Base-by-base conservation (phyloP, 176 grass and related monocot species). In the Oropetium thomaeum region DNA sequence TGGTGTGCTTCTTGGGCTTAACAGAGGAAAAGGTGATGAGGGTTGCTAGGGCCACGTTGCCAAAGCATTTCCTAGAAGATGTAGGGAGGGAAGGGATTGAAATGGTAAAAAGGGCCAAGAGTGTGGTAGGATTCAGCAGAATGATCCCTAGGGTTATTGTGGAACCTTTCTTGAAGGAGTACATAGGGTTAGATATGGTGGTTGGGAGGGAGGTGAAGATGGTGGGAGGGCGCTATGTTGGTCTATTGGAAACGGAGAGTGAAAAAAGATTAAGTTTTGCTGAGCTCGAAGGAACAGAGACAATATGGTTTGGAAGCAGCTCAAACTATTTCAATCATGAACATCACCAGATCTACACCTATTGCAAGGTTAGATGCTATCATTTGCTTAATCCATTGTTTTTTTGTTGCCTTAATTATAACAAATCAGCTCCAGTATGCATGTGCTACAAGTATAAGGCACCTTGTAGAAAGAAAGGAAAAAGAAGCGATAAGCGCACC, bases 31-130 rank as follows among this genome's bases (percentile, higher is more conserved):
- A 79, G 59, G 70, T 91, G 45, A 22, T 48, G 30, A 87, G 70
- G 81, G 65, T 92, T 31, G 86, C 85, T n/a, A 87, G 77, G 65
- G 88, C 70, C 0, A 69, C 79, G 58, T 58, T 97, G 74, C 88
- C 85, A 4, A 97, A 93, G 77, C 85, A 87, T 58, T 91, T 97
- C 48, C 42, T 97, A 63, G 86, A 97, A 77, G 85, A 89, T 74
- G 75, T 91, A 19, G 94, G 86, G 9, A 74, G 47, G 80, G 90
- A 97, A 75, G 94, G 88, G 14, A 23, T 85, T 48, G 88, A 97
- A 44, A 44, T 77, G 35, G 25, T 75, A 48, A 80, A 19, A 60
- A 52, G 47, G 16, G 74, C 45, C 25, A 80, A 63, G 64, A 83
- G 58, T 68, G 83, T 79, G 71, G 53, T 75, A 49, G 79, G 57